Base-by-base conservation (phyloP, 179 eudicot species). In the Silene coronaria region DNA sequence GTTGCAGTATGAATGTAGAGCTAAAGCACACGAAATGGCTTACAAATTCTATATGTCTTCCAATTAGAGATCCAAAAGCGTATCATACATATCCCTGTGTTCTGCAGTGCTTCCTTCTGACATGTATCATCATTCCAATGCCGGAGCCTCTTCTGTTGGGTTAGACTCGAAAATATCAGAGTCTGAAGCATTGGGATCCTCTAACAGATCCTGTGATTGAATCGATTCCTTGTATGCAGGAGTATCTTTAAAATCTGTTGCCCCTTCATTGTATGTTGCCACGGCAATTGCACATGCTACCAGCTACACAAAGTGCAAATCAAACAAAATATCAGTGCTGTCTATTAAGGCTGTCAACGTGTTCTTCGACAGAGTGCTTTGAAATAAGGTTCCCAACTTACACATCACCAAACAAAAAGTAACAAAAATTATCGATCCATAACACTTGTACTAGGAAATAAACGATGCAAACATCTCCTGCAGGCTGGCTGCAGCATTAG, bases 81-180 rank as follows among this genome's bases (percentile, higher is more conserved):
- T 70, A 53, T 55, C 46, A 66, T 71, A 51, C 58, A 51, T 51
- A 57, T 14, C 32, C 59, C 2, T 17, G 51, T 70, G 32, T 53
- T 23, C 24, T 13, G 67, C 46, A 46, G 24, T 57, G 27, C 69
- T 59, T 70, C 68, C 72, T 51, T 74, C 53, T 24, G 11, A 23
- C 22, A 28, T 16, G 30, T 24, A n/a, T 19, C 12, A 14, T 85
- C 87, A 95, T 70, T 91, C 97, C 97, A 95, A 85, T 80, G 87
- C 89, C 21, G 96, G 97, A 55, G 99, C 99, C 75, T 89, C 86
- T 84, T 95, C 97, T 4, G 97, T 92, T 12, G 99, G 99, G 85
- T 95, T 95, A 16, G 96, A 88, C 84, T 95, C 99, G 9, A 95
- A 95, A 53, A 95, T 91, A 69, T 95, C 97, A 0, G 93, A 82